Base-by-base conservation (phyloP, 164 flowering plant species). In the Sextonia rubra region DNA sequence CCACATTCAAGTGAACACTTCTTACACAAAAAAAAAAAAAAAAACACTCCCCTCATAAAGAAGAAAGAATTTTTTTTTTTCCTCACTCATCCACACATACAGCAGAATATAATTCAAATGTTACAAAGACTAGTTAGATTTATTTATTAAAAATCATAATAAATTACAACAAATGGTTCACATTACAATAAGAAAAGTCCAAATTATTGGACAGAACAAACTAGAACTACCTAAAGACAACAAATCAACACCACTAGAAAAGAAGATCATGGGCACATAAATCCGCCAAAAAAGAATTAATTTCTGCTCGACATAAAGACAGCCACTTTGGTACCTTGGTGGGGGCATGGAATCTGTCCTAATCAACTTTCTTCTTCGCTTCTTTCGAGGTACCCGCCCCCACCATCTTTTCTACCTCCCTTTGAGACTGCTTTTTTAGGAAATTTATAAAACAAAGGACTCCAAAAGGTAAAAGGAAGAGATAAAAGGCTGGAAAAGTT, bases 211-310 rank as follows among this genome's bases (percentile, higher is more conserved):
- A 55, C 24, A 26, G 32, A n/a, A 37, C 14, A n/a, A 64, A 70
- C 23, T 12, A 15, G 14, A 52, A 9, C 24, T 24, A 2, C 25
- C 24, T n/a, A 27, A 70, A 58, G 22, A n/a, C 30, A 52, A 26
- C 32, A 24, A 3, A 17, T 23, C 14, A 23, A 22, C 64, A 22
- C 29, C 29, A 61, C 29, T 22, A n/a, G 64, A 24, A 64, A 64
- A 8, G n/a, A 64, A 64, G n/a, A 6, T 14, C 60, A 56, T n/a
- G 56, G 47, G 44, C 62, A 48, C 48, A 47, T n/a, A 71, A 71
- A 18, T 73, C 75, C 76, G 70, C 75, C 80, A 66, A 60, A 77
- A 79, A 77, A 61, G 27, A 20, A 77, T 74, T 64, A 52, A 70
- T 32, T 75, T 73, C 27, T 69, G 1, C 44, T 37, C 44, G 44